phyloP scores from a whole-genome alignment of 1,139 yeast species.

The Pichia sp. region DNA sequence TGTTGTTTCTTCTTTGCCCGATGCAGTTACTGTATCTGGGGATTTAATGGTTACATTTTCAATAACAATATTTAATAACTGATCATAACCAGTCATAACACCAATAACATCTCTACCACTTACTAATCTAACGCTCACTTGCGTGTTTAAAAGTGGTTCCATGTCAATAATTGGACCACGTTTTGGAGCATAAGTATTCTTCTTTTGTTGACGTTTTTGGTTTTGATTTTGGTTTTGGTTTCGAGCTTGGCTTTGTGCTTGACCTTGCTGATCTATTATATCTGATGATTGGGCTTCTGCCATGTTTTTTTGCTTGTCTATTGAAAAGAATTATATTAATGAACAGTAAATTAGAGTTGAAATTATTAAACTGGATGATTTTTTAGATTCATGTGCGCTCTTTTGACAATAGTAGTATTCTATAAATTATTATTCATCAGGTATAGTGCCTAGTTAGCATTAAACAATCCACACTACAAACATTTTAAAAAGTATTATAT shows the following conservation, averaged over 20 bases:
- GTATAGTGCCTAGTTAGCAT: too few species aligned
- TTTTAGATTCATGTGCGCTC: background rate
- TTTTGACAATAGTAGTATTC: too few species aligned
- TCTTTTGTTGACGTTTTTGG: conserved; percentile 11
- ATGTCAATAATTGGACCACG: conserved; percentile 79
- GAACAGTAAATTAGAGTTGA: background rate
- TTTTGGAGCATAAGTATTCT: conserved; percentile 22
- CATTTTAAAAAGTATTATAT: too few species aligned
- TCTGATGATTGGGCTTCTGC: background rate
- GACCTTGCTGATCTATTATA: background rate
- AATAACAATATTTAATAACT: conserved; percentile 85
- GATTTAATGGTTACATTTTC: conserved; percentile 69
- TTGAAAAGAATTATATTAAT: background rate
- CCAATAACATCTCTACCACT: conserved; percentile 88
- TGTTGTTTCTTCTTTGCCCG: conserved; percentile 50
- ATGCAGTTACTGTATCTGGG: conserved; percentile 23
- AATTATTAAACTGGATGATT: background rate
- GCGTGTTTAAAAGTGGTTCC: conserved; percentile 66
- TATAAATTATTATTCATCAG: too few species aligned
- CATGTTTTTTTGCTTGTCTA: background rate
- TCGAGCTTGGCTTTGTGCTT: background rate
- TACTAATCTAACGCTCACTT: conserved; percentile 69
- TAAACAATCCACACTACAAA: too few species aligned
- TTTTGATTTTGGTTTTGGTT: conserved; percentile 6
- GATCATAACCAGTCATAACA: conserved; percentile 79